Base-by-base conservation (phyloP, 768 basidiomycete species). In the Holtermanniella nyarrowii region DNA sequence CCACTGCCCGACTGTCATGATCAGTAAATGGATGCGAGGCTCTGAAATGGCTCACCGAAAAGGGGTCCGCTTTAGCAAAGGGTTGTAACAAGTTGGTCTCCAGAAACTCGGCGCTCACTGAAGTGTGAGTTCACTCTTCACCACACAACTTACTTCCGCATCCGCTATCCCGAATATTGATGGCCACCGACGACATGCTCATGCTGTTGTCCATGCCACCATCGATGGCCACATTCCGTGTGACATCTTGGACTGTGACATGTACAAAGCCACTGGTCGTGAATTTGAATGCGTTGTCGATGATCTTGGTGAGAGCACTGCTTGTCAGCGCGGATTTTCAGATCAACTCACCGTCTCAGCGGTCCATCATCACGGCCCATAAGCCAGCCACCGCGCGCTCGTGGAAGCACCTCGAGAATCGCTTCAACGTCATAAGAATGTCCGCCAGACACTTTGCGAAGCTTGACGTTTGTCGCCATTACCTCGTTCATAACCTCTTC, bases 91-190 rank as follows among this genome's bases (percentile, higher is more conserved):
- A 51, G 16, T 62, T 58, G 14, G 40, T 27, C 14, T 68, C 63
- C 14, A 66, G 53, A 50, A 68, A 68, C 5, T 68, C 62, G 5
- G 55, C 39, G 12, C 59, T 55, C 65, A 66, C 60, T 65, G 27
- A 7, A 25, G 39, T 24, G 20, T 13, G 3, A 18, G 54, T 16
- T 41, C 18, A 39, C 41, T 2, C 10, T 3, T 41, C 4, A 26
- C 22, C n/a, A 20, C n/a, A 45, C 16, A 44, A 66, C 52, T 56
- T 46, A 66, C 65, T 66, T 3, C 69, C 69, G n/a, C 55, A 43
- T 23, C 69, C 69, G 5, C 59, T 61, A 45, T 70, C 69, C 27
- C 61, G 56, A 50, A 70, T 60, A 24, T 59, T 63, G 40, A 70
- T 65, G 12, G 61, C 56, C 2, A 68, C 53, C 3, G 53, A 63